These are phyloP conservation scores for Linnemannia exigua DNA, from an alignment of 192 early-diverging fungal species.

Conservation along the genomic window DNA sequence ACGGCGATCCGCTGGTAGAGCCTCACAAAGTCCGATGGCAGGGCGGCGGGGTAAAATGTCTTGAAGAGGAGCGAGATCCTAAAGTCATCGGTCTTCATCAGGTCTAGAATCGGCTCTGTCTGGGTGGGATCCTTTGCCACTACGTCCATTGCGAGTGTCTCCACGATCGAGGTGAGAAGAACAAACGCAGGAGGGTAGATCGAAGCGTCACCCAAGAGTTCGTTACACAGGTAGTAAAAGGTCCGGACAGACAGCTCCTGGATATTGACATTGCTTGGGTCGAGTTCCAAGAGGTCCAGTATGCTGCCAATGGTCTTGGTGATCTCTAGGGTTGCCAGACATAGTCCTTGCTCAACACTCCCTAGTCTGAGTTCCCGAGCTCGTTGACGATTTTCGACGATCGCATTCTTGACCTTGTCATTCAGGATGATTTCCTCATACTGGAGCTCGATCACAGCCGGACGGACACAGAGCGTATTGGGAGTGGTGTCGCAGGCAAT, in stretches of 20 bases:
- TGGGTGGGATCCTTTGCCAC: constrained; percentile 40
- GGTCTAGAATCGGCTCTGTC: constrained; percentile 46
- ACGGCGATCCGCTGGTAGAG: constrained; percentile 46
- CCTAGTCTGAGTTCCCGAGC: constrained; percentile 30
- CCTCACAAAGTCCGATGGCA: constrained; percentile 41
- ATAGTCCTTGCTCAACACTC: constrained; percentile 37
- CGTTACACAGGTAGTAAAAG: constrained; percentile 38
- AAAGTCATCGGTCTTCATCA: constrained; percentile 50
- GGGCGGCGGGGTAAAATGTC: constrained; percentile 51
- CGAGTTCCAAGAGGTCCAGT: background rate
- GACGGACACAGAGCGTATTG: constrained; percentile 42
- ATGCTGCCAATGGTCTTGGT: constrained; percentile 9
- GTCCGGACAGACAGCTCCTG: constrained; percentile 22
- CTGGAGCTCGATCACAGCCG: constrained; percentile 44
- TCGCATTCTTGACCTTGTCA: constrained; percentile 28
- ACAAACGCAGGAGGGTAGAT: constrained; percentile 41
- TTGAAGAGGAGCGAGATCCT: constrained; percentile 30
- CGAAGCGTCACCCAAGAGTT: constrained; percentile 40
- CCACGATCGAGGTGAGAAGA: constrained; percentile 27
- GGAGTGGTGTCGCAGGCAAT: constrained; percentile 58
- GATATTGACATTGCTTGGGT: background rate
- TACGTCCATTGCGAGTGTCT: constrained; percentile 38
- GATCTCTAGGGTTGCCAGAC: constrained; percentile 35
- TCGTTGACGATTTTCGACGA: constrained; percentile 52
- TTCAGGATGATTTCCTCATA: constrained; percentile 52